phyloP scores from a whole-genome alignment of 2,329 filamentous ascomycete genomes.

The Phymatotrichopsis omnivora region DNA sequence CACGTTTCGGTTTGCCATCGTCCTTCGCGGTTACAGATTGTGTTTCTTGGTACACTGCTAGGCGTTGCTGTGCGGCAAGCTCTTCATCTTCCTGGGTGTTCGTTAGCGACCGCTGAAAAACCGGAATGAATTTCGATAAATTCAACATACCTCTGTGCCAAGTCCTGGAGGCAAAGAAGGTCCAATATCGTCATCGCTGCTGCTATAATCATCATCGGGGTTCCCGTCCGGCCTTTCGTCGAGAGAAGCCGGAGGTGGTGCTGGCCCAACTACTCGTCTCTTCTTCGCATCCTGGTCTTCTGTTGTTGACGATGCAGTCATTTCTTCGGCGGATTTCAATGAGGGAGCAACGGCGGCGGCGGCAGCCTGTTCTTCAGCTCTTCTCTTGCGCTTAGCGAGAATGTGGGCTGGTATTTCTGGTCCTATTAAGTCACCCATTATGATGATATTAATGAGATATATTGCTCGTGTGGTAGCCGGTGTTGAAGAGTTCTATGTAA shows the following conservation, averaged over 20 bases:
- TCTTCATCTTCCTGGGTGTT: slow-evolving; percentile 28
- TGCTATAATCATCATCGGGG: slow-evolving; percentile 34
- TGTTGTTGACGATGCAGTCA: slow-evolving; percentile 22
- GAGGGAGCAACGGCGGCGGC: slow-evolving; percentile 21
- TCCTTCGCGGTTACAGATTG: too few relatives aligned
- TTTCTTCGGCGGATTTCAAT: slow-evolving; percentile 24
- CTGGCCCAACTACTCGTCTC: slow-evolving; percentile 45
- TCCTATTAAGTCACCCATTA: slow-evolving; percentile 30
- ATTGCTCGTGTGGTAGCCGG: slow-evolving; percentile 7
- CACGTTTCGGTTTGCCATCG: slow-evolving; percentile 51
- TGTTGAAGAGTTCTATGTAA: not conserved
- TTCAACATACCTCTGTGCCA: slow-evolving; percentile 20
- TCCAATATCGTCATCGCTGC: slow-evolving; percentile 38
- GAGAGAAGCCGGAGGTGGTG: slow-evolving; percentile 44
- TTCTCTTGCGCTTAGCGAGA: slow-evolving; percentile 35
- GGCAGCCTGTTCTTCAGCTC: slow-evolving; percentile 31
- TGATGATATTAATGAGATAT: slow-evolving; percentile 7
- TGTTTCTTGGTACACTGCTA: slow-evolving; percentile 34
- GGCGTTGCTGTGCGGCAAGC: slow-evolving; percentile 26
- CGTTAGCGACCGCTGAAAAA: slow-evolving; percentile 26
- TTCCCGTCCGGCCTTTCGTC: slow-evolving; percentile 38
- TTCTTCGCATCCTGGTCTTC: slow-evolving; percentile 41
- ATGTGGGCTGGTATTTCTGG: slow-evolving; percentile 35
- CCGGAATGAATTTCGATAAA: slow-evolving; percentile 5
- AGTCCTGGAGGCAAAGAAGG: slow-evolving; percentile 35